Percentiles rank a stretch among this genome's conserved stretches.
phyloP scores from a whole-genome alignment of 1,284 basidiomycete species.

The Melampsora occidentalis region DNA sequence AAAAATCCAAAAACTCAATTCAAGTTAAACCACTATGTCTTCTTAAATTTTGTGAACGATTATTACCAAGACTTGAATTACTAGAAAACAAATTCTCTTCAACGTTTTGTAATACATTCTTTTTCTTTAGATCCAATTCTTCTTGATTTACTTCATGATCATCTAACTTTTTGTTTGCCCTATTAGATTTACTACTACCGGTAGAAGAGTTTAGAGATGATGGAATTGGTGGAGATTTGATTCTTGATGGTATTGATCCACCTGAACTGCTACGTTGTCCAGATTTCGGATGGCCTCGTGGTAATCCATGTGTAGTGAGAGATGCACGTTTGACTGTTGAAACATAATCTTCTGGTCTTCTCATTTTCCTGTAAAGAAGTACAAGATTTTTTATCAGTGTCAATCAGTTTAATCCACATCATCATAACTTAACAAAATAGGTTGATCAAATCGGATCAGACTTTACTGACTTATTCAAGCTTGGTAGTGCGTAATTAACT shows the following conservation, averaged over 20 bases:
- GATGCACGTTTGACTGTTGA: conserved; percentile 8
- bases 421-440: too few relatives aligned
- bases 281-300: neutral
- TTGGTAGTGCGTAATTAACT: conserved; percentile 28
- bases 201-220: too few relatives aligned
- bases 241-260: neutral
- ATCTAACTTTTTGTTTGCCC: too few relatives aligned
- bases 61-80: too few relatives aligned
- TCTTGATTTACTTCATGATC: too few relatives aligned
- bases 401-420: neutral
- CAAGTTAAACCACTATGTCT: too few relatives aligned
- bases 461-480: conserved; percentile 23
- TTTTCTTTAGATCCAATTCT: too few relatives aligned
- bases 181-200: too few relatives aligned
- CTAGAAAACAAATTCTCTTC: too few relatives aligned
- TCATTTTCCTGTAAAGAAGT: conserved; percentile 9
- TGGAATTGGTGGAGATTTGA: neutral
- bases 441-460: neutral
- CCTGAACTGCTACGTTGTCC: conserved; percentile 3
- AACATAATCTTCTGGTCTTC: conserved; percentile 17
- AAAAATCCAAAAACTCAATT: too few relatives aligned
- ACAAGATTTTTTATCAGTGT: neutral
- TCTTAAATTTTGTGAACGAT: too few relatives aligned
- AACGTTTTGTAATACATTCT: too few relatives aligned
- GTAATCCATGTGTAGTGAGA: neutral